A percentile compares a stretch with the other conserved stretches of the same genome.
phyloP scores from a whole-genome alignment of 164 flowering plant genomes.

The Sextonia rubra region DNA sequence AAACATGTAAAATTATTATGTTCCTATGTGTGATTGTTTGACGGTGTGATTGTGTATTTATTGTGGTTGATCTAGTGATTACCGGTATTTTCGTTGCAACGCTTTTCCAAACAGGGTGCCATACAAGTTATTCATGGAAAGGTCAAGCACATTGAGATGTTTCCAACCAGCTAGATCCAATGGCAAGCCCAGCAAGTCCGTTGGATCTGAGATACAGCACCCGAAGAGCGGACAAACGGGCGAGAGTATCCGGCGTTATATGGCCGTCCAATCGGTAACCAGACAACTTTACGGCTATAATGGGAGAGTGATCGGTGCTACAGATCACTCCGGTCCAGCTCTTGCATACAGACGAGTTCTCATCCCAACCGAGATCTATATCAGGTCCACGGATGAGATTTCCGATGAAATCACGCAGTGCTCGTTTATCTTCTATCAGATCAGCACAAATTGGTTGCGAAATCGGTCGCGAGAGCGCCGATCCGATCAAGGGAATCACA shows the following conservation, averaged over 20 bases:
- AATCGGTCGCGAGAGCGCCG: not conserved
- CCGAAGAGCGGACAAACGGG: slow-evolving; percentile 55
- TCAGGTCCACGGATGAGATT: slow-evolving; percentile 33
- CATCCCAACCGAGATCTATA: slow-evolving; percentile 44
- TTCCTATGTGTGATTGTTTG: no score
- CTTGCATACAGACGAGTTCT: slow-evolving; percentile 13
- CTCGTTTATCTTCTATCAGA: slow-evolving; percentile 54
- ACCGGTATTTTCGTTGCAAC: no score
- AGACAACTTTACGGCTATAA: slow-evolving; percentile 56
- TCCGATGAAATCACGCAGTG: slow-evolving; percentile 56
- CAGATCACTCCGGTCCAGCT: slow-evolving; percentile 69
- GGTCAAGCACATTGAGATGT: slow-evolving; percentile 48
- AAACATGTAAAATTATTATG: no score
- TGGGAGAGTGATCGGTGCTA: slow-evolving; percentile 35
- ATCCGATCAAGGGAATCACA: slow-evolving; percentile 4
- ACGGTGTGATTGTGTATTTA: no score
- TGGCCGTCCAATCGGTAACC: slow-evolving; percentile 49
- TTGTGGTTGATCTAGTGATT: no score
- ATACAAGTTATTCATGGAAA: no score
- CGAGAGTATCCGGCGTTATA: slow-evolving; percentile 55
- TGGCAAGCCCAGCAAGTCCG: slow-evolving; percentile 58
- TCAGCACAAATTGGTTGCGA: no score
- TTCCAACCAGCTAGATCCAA: slow-evolving; percentile 66
- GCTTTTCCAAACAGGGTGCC: no score
- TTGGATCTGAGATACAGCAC: slow-evolving; percentile 64